phyloP scores from a whole-genome alignment of 2,329 filamentous ascomycete species.

The Elsinoe fawcettii region DNA sequence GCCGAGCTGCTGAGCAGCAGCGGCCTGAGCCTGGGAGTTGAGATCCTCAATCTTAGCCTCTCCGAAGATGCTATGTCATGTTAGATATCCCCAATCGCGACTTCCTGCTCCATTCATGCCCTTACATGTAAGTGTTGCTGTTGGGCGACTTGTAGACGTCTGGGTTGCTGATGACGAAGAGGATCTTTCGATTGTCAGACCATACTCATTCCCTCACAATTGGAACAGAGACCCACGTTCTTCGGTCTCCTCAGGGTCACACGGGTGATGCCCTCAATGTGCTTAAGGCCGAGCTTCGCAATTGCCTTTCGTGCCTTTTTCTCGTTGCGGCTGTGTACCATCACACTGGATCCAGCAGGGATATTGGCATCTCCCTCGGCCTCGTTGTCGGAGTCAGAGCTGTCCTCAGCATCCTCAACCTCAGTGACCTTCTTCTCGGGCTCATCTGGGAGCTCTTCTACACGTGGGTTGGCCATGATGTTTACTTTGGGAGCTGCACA shows the following conservation, averaged over 20 bases:
- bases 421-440: slow-evolving; percentile 69
- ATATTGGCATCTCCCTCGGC: slow-evolving; percentile 55
- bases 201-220: background rate
- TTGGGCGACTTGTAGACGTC: slow-evolving; percentile 99
- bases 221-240: slow-evolving; percentile 64
- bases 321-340: slow-evolving; percentile 98
- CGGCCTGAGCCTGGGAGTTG: slow-evolving; percentile 95
- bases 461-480: slow-evolving; percentile 93
- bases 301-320: slow-evolving; percentile 99
- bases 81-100: slow-evolving; percentile 18
- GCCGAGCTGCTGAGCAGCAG: slow-evolving; percentile 90
- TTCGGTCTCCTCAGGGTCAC: slow-evolving; percentile 97
- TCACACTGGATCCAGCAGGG: slow-evolving; percentile 77
- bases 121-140: slow-evolving; percentile 99
- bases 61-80: slow-evolving; percentile 73
- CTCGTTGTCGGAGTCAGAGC: slow-evolving; percentile 69
- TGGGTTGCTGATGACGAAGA: slow-evolving; percentile 99
- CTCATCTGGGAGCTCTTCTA: slow-evolving; percentile 94
- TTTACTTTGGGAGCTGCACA: slow-evolving; percentile 17
- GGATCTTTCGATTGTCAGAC: slow-evolving; percentile 55
- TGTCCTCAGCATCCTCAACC: slow-evolving; percentile 64
- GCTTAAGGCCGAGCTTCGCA: slow-evolving; percentile 94
- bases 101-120: slow-evolving; percentile 18
- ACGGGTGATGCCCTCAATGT: slow-evolving; percentile 92
- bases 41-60: slow-evolving; percentile 99